These are phyloP conservation scores for Coleophoma crateriformis DNA, from an alignment of 2,329 filamentous ascomycete genomes.

Conservation along the genomic window DNA sequence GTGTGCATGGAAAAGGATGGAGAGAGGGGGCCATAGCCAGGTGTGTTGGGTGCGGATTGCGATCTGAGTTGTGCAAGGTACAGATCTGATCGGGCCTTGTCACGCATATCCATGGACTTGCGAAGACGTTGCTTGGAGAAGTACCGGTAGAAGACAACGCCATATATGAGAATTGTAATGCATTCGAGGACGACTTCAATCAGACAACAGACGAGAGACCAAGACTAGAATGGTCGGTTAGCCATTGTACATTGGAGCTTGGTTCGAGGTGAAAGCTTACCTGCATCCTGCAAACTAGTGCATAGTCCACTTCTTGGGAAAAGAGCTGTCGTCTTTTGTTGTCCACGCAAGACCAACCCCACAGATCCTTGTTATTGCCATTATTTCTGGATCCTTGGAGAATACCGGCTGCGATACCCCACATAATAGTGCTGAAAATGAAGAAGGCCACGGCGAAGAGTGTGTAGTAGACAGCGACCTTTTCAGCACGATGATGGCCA, in stretches of 20 bases:
- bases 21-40: constrained; percentile 72
- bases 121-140: constrained; percentile 92
- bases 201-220: constrained; percentile 92
- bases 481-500: constrained; percentile 84
- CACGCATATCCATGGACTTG: constrained; percentile 94
- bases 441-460: constrained; percentile 92
- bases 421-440: constrained; percentile 87
- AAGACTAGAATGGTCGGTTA: constrained; percentile 56
- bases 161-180: constrained; percentile 89
- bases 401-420: constrained; percentile 79
- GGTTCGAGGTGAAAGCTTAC: constrained; percentile 36
- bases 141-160: constrained; percentile 93
- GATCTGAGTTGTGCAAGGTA: constrained; percentile 82
- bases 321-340: constrained; percentile 79
- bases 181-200: constrained; percentile 93
- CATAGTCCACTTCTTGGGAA: constrained; percentile 76
- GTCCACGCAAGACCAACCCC: constrained; percentile 96
- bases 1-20: constrained; percentile 38
- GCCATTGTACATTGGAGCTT: neutral
- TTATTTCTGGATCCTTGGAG: constrained; percentile 74
- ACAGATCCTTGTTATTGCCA: constrained; percentile 79
- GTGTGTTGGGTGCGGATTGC: constrained; percentile 92
- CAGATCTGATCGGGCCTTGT: constrained; percentile 88
- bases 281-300: constrained; percentile 83
- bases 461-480: constrained; percentile 92